phyloP scores from a whole-genome alignment of 179 eudicot genomes.

The Camellia oleifera region DNA sequence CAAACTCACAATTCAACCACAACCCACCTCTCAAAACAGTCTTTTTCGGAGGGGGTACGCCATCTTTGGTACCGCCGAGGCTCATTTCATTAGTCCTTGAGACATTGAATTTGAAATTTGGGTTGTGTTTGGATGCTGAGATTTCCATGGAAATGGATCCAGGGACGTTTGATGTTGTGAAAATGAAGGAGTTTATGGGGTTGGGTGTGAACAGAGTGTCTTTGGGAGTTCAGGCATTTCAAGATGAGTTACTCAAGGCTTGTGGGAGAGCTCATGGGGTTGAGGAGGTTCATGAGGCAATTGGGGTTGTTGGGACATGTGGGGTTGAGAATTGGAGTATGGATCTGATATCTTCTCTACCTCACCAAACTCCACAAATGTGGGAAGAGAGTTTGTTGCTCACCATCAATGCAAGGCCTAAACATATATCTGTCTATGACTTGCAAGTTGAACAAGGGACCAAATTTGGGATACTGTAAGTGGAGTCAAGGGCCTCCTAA shows the following conservation, averaged over 20 bases:
- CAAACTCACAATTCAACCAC: constrained; percentile 26
- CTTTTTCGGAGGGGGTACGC: constrained; percentile 94
- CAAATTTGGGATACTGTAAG: constrained; percentile 82
- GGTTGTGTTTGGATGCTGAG: constrained; percentile 61
- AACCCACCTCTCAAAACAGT: constrained; percentile 81
- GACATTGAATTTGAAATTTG: constrained; percentile 49
- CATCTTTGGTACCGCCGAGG: constrained; percentile 84
- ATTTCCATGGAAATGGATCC: constrained; percentile 98
- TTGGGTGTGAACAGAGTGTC: constrained; percentile 93
- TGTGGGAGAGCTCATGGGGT: constrained; percentile 96
- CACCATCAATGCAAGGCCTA: constrained; percentile 67
- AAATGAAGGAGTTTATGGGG: constrained; percentile 50
- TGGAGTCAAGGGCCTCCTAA: neutral
- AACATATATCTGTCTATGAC: constrained; percentile 88
- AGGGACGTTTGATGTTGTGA: constrained; percentile 69
- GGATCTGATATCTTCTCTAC: constrained; percentile 92
- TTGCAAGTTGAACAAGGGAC: constrained; percentile 90
- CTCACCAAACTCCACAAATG: constrained; percentile 79
- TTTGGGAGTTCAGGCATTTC: constrained; percentile 92
- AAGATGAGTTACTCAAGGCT: constrained; percentile 77
- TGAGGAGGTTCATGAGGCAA: constrained; percentile 69
- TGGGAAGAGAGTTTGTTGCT: constrained; percentile 85
- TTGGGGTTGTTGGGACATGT: constrained; percentile 63
- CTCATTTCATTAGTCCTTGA: constrained; percentile 61
- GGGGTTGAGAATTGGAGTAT: constrained; percentile 85